These are phyloP conservation scores for Xylariaceae sp. DNA, from an alignment of 2,329 filamentous ascomycete genomes.

Conservation along the genomic window DNA sequence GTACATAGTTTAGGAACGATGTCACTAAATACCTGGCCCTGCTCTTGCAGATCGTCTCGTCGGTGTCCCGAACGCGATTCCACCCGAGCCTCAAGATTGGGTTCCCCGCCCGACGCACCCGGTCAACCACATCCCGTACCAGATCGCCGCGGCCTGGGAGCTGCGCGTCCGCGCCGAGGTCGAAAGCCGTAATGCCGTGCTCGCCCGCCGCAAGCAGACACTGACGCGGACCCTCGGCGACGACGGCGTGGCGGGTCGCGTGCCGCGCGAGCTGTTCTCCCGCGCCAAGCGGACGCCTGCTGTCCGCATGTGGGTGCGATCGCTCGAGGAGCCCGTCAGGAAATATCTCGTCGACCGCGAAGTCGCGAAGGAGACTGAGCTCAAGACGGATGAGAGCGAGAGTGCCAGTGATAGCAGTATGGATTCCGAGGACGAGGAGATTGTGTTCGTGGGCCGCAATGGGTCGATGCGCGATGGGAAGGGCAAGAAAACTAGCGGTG, in stretches of 20 bases:
- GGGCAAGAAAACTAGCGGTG: slow-evolving; percentile 38
- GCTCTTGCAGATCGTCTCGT: slow-evolving; percentile 68
- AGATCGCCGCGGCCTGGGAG: slow-evolving; percentile 59
- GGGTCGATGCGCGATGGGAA: slow-evolving; percentile 52
- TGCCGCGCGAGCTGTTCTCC: slow-evolving; percentile 76
- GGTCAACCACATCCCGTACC: slow-evolving; percentile 77
- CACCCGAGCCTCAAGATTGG: slow-evolving; percentile 80
- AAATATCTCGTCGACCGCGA: slow-evolving; percentile 62
- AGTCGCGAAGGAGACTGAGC: slow-evolving; percentile 35
- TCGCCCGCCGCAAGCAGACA: slow-evolving; percentile 42
- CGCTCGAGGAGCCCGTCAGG: slow-evolving; percentile 80
- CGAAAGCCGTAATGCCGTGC: slow-evolving; percentile 41
- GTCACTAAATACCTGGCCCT: slow-evolving; percentile 1
- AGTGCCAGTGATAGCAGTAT: slow-evolving; percentile 35
- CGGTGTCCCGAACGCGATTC: slow-evolving; percentile 79
- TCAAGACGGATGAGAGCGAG: slow-evolving; percentile 15
- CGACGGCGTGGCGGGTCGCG: slow-evolving; percentile 47
- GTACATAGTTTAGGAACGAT: neutral
- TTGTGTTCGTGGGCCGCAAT: slow-evolving; percentile 78
- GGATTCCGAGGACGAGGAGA: slow-evolving; percentile 71
- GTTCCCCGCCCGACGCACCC: slow-evolving; percentile 76
- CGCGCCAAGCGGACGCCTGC: slow-evolving; percentile 76
- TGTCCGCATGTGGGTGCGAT: slow-evolving; percentile 74
- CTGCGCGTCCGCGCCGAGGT: slow-evolving; percentile 43
- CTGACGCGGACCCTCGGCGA: slow-evolving; percentile 38